Percentiles rank a stretch among this genome's conserved stretches.
Conservation (phyloP, 164 flowering plant species). For the Protea cynaroides region DNA sequence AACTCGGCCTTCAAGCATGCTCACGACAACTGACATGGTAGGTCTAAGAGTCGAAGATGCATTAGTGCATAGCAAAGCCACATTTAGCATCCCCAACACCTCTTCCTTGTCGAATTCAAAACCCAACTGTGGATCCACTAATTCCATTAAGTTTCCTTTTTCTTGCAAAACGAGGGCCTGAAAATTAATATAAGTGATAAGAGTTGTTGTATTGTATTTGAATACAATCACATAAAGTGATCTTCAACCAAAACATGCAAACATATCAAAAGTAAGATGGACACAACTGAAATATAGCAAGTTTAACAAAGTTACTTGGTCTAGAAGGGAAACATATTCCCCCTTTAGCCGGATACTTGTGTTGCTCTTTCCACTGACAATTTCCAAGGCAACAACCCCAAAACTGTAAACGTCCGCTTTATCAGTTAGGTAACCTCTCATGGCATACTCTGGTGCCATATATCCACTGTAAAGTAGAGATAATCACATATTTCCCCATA, state of each 20-base stretch:
- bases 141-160: constrained; percentile 22
- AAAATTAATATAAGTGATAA: background rate
- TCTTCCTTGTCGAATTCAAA: constrained; percentile 14
- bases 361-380: constrained; percentile 43
- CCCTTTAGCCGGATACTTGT: constrained; percentile 19
- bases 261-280: background rate
- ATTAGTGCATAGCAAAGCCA: constrained; percentile 26
- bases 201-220: background rate
- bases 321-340: constrained; percentile 32
- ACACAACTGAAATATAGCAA: background rate
- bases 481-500: background rate
- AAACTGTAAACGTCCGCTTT: constrained; percentile 63
- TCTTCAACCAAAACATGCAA: too few relatives aligned
- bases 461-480: constrained; percentile 29
- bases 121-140: constrained; percentile 25
- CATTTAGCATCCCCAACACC: constrained; percentile 18
- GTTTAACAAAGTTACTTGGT: constrained; percentile 29
- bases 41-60: constrained; percentile 28
- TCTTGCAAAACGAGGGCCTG: constrained; percentile 21
- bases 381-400: constrained; percentile 45
- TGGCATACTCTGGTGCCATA: constrained; percentile 43
- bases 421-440: constrained; percentile 43
- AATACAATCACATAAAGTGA: background rate
- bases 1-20: constrained; percentile 29
- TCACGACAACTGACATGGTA: constrained; percentile 26